Conservation (phyloP, 2,329 filamentous ascomycete species). For the Aureobasidium sp. region DNA sequence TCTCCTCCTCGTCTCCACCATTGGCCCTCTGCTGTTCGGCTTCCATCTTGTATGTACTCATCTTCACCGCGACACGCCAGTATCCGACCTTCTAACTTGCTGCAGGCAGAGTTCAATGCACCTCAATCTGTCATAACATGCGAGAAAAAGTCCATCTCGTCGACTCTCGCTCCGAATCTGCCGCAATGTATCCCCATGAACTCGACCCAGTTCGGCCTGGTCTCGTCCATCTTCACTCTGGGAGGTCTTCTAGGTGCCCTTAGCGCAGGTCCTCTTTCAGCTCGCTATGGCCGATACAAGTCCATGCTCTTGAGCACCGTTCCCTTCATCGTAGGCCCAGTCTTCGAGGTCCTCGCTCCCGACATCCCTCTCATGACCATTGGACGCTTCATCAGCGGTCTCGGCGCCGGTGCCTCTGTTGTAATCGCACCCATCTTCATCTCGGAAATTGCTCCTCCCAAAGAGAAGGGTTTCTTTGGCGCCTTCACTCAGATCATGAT, state of each 20-base stretch:
- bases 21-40: constrained; percentile 89
- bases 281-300: constrained; percentile 64
- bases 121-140: constrained; percentile 92
- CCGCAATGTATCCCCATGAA: constrained; percentile 85
- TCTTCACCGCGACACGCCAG: neutral
- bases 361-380: constrained; percentile 61
- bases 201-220: constrained; percentile 70
- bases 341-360: constrained; percentile 65
- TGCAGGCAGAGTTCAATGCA: constrained; percentile 84
- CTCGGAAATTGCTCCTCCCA: constrained; percentile 75
- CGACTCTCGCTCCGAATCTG: constrained; percentile 29
- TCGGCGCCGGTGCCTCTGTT: constrained; percentile 81
- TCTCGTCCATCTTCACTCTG: constrained; percentile 85
- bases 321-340: constrained; percentile 69
- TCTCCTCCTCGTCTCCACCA: constrained; percentile 66
- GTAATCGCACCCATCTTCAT: constrained; percentile 95
- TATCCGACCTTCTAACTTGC: neutral
- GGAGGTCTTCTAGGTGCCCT: constrained; percentile 83
- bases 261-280: constrained; percentile 70
- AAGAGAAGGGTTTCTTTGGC: constrained; percentile 58
- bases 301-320: constrained; percentile 71
- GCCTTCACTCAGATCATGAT: constrained; percentile 86
- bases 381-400: constrained; percentile 71
- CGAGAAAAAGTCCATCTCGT: constrained; percentile 50
- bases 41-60: constrained; percentile 68